phyloP scores from a whole-genome alignment of 1,284 basidiomycete species.

The Pisolithus thermaeus region DNA sequence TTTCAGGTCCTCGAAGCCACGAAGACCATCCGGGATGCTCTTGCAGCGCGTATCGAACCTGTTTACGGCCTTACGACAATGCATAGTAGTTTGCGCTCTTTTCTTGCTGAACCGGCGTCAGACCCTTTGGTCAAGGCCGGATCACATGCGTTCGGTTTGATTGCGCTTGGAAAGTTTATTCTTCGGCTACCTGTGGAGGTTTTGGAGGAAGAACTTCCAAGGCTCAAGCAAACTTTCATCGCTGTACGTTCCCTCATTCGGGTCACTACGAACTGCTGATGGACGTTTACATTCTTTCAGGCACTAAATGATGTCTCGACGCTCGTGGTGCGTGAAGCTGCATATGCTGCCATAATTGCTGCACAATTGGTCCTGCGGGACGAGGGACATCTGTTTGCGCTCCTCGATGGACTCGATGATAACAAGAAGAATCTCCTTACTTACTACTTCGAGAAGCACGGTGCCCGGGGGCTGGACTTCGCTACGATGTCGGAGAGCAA shows the following conservation, averaged over 20 bases:
- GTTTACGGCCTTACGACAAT: slow-evolving; percentile 79
- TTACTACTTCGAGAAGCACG: slow-evolving; percentile 80
- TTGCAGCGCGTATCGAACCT: slow-evolving; percentile 66
- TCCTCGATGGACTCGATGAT: slow-evolving; percentile 72
- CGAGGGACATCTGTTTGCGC: slow-evolving; percentile 71
- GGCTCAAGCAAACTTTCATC: slow-evolving; percentile 62
- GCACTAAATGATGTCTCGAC: slow-evolving; percentile 66
- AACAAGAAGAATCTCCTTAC: slow-evolving; percentile 84
- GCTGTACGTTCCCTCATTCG: slow-evolving; percentile 40
- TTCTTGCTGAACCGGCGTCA: slow-evolving; percentile 45
- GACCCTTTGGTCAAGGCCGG: slow-evolving; percentile 50
- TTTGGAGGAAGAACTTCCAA: slow-evolving; percentile 78
- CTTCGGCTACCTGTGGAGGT: slow-evolving; percentile 73
- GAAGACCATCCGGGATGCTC: slow-evolving; percentile 67
- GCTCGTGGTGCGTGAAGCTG: slow-evolving; percentile 74
- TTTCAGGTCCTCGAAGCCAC: slow-evolving; percentile 71
- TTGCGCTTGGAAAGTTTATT: slow-evolving; percentile 76
- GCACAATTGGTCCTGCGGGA: slow-evolving; percentile 75
- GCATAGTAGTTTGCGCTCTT: slow-evolving; percentile 61
- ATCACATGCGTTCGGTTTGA: slow-evolving; percentile 74
- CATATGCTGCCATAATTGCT: slow-evolving; percentile 73
- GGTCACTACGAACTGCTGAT: not conserved
- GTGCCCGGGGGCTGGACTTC: slow-evolving; percentile 46
- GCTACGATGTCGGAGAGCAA: slow-evolving; percentile 24
- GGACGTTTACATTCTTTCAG: slow-evolving; percentile 29